Conservation (phyloP, 2,329 filamentous ascomycete species). For the Phyllosticta paracitricarpa region DNA sequence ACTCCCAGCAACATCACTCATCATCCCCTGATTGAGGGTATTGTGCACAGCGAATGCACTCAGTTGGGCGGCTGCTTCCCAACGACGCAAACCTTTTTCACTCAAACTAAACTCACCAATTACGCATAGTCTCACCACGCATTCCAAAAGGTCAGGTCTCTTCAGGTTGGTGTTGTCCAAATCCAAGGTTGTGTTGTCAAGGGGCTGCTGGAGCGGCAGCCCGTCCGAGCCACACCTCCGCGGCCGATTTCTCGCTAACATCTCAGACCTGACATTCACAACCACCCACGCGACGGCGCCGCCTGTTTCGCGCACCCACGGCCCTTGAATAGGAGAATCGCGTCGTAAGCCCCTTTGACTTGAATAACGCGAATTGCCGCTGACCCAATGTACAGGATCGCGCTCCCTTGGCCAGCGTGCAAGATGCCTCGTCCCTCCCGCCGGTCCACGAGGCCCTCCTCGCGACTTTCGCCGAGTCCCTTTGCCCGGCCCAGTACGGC, state of each 20-base stretch:
- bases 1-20: neutral
- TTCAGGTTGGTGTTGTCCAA: neutral
- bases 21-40: neutral
- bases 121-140: neutral
- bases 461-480: slow-evolving; percentile 20
- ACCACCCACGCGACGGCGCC: slow-evolving; percentile 6
- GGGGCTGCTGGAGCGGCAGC: slow-evolving; percentile 2
- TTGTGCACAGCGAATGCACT: neutral
- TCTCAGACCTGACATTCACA: slow-evolving; percentile 3
- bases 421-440: slow-evolving; percentile 25
- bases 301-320: slow-evolving; percentile 6
- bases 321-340: slow-evolving; percentile 5
- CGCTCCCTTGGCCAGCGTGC: slow-evolving; percentile 7
- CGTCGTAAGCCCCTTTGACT: slow-evolving; percentile 4
- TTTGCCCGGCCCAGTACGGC: slow-evolving; percentile 18
- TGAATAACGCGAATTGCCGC: neutral
- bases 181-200: neutral
- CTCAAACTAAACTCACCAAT: neutral
- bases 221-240: slow-evolving; percentile 4
- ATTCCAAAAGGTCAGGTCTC: neutral
- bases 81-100: neutral
- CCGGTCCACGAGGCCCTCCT: slow-evolving; percentile 22
- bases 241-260: slow-evolving; percentile 9
- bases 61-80: neutral
- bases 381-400: slow-evolving; percentile 9